Percentiles rank a stretch among this genome's conserved stretches.
Conservation (phyloP, 2,329 filamentous ascomycete species). For the Phoma herbarum region DNA sequence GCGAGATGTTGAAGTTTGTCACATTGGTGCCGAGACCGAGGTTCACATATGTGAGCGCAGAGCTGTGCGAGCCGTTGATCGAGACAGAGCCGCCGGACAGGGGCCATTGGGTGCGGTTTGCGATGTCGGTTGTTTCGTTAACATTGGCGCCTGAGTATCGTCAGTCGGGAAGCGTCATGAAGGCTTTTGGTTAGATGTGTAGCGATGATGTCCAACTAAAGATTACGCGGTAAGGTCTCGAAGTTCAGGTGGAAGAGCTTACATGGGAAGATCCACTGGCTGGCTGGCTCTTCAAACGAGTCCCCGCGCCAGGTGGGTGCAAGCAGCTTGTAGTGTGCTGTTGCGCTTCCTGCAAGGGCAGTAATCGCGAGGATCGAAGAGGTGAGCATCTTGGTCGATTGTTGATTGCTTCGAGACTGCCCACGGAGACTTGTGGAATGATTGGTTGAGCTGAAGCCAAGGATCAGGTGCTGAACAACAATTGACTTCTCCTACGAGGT, state of each 20-base stretch:
- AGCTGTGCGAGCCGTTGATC: conserved; percentile 54
- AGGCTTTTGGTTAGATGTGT: too few relatives aligned
- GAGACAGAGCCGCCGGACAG: conserved; percentile 54
- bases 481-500: not conserved
- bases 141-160: conserved; percentile 50
- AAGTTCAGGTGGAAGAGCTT: conserved; percentile 10
- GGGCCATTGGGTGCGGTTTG: conserved; percentile 59
- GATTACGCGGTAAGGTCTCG: not conserved
- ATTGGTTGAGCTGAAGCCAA: not conserved
- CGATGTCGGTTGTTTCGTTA: conserved; percentile 47
- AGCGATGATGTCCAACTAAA: too few relatives aligned
- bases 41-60: conserved; percentile 59
- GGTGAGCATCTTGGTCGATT: conserved; percentile 30
- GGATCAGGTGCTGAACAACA: not conserved
- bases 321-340: conserved; percentile 56
- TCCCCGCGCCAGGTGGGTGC: conserved; percentile 55
- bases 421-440: not conserved
- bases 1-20: conserved; percentile 57
- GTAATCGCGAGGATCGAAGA: conserved; percentile 31
- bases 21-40: conserved; percentile 55
- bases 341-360: conserved; percentile 42
- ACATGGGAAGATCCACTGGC: conserved; percentile 55
- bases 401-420: not conserved
- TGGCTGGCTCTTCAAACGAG: conserved; percentile 49
- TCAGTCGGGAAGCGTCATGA: not conserved